Evolutionary conservation across 2,329 filamentous ascomycete species (phyloP).

Genomic region (Gaeumannomyces tritici): DNA sequence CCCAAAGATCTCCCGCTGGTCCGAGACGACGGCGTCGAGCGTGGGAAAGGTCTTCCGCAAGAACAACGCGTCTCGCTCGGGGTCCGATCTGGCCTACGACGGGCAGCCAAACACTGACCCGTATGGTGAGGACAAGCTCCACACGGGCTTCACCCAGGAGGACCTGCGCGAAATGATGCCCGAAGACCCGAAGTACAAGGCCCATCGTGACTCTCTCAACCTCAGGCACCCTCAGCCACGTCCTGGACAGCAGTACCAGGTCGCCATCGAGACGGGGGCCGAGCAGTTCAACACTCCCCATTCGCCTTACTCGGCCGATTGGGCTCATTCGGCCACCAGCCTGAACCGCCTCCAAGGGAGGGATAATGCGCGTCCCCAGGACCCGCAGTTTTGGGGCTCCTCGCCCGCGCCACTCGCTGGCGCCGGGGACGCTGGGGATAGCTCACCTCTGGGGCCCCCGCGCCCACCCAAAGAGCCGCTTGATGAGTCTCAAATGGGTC

Average conservation of each 20-base stretch:
- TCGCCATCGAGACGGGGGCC: constrained; percentile 57
- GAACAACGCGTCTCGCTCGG: constrained; percentile 55
- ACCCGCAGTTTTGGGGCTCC: constrained; percentile 32
- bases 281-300: constrained; percentile 54
- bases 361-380: constrained; percentile 20
- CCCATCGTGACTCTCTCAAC: constrained; percentile 71
- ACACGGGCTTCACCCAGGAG: constrained; percentile 45
- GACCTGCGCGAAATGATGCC: constrained; percentile 26
- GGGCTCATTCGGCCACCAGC: constrained; percentile 51
- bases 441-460: constrained; percentile 28
- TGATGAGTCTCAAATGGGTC: constrained; percentile 19
- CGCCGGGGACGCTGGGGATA: constrained; percentile 17
- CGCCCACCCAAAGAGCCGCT: constrained; percentile 56
- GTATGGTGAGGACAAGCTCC: constrained; percentile 52
- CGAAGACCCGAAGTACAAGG: constrained; percentile 72
- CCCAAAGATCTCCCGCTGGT: constrained; percentile 95
- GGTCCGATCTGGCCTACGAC: constrained; percentile 64
- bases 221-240: constrained; percentile 72
- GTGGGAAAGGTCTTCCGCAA: constrained; percentile 62
- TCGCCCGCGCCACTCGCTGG: constrained; percentile 24
- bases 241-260: constrained; percentile 64
- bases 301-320: constrained; percentile 52
- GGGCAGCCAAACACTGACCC: constrained; percentile 45
- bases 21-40: constrained; percentile 87
- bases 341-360: constrained; percentile 40